phyloP scores from a whole-genome alignment of 192 early-diverging fungal genomes.

The Phycomyces blakesleeanus region DNA sequence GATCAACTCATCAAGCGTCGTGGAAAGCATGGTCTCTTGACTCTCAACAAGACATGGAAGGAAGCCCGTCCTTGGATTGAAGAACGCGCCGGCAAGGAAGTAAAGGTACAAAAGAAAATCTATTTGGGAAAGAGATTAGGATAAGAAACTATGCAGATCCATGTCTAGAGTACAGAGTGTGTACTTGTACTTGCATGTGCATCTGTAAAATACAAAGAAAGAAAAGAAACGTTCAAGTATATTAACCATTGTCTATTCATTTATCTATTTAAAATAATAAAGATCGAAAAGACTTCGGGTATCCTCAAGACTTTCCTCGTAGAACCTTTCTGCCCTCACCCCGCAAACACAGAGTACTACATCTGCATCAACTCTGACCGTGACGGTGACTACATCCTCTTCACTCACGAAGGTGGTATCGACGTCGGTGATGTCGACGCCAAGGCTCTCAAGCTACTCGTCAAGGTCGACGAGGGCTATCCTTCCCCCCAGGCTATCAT shows the following conservation, averaged over 20 bases:
- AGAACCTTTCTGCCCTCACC: slow-evolving; percentile 92
- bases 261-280: no score
- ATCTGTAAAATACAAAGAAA: background rate
- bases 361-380: slow-evolving; percentile 94
- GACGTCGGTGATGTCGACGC: slow-evolving; percentile 98
- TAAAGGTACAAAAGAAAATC: no score
- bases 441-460: slow-evolving; percentile 84
- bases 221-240: no score
- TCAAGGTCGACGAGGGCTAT: slow-evolving; percentile 77
- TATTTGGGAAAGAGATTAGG: slow-evolving; percentile 16
- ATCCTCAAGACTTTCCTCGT: slow-evolving; percentile 92
- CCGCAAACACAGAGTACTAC: slow-evolving; percentile 92
- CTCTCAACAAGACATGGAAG: slow-evolving; percentile 88
- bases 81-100: slow-evolving; percentile 81
- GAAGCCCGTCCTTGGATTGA: slow-evolving; percentile 87
- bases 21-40: slow-evolving; percentile 92
- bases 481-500: slow-evolving; percentile 66
- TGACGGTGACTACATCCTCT: slow-evolving; percentile 94
- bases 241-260: no score
- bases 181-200: background rate
- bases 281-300: slow-evolving; percentile 83
- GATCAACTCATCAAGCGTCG: slow-evolving; percentile 98
- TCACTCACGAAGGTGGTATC: slow-evolving; percentile 98
- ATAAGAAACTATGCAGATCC: no score
- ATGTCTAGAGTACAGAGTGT: no score